A percentile compares a stretch with the other conserved stretches of the same genome.
Evolutionary conservation across 768 basidiomycete genomes (phyloP).

Genomic region (Collybia nuda): DNA sequence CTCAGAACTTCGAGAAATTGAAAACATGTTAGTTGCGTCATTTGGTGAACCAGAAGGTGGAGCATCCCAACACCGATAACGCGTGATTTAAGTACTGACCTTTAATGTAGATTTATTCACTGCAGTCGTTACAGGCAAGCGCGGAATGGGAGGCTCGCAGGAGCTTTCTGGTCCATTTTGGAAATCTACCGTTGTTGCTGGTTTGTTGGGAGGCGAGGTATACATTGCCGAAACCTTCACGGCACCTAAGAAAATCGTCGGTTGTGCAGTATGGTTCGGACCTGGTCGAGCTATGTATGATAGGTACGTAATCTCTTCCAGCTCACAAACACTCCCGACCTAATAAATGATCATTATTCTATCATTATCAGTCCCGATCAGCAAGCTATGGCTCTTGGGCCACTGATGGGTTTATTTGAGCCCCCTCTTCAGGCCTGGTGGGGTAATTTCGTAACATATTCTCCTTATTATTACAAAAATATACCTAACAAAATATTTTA

Average conservation of each 20-base stretch:
- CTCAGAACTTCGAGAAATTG: background rate
- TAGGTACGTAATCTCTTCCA: background rate
- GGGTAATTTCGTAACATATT: background rate
- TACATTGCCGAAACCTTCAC: conserved; percentile 14
- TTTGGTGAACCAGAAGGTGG: conserved; percentile 2
- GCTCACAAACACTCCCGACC: too few relatives aligned
- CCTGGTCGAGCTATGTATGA: conserved; percentile 11
- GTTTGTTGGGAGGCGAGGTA: conserved; percentile 12
- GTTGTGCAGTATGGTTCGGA: conserved; percentile 14
- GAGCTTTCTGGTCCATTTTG: conserved; percentile 8
- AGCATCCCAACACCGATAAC: background rate
- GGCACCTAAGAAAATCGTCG: conserved; percentile 8
- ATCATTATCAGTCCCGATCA: conserved; percentile 1
- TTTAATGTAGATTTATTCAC: conserved; percentile 6
- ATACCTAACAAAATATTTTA: background rate
- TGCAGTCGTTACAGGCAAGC: conserved; percentile 2
- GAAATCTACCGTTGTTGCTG: conserved; percentile 5
- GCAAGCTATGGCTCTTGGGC: background rate
- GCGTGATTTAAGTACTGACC: background rate
- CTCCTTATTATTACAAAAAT: too few relatives aligned
- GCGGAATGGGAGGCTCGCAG: conserved; percentile 1
- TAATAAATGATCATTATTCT: background rate
- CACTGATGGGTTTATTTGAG: background rate
- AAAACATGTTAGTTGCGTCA: conserved; percentile 1
- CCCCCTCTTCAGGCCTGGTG: conserved; percentile 1